These are phyloP conservation scores for Aureobasidium uvarum DNA, from an alignment of 2,329 filamentous ascomycete genomes.

Conservation along the genomic window DNA sequence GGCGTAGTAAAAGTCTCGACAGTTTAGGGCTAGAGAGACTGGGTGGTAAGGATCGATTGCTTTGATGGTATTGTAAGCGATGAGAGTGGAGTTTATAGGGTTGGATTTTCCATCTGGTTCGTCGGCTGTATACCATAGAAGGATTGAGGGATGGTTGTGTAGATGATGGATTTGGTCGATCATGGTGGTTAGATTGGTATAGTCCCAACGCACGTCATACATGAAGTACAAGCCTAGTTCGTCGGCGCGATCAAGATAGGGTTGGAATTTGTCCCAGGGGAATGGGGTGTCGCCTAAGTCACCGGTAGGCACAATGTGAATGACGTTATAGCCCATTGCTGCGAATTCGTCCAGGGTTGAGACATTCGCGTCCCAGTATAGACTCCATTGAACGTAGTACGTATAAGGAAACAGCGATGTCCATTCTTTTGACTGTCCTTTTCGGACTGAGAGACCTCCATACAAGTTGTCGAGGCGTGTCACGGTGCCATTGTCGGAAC, in stretches of 20 bases:
- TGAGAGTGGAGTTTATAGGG: slow-evolving; percentile 49
- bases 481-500: slow-evolving; percentile 43
- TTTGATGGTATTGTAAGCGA: slow-evolving; percentile 48
- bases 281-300: slow-evolving; percentile 38
- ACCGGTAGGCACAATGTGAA: slow-evolving; percentile 41
- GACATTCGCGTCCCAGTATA: slow-evolving; percentile 35
- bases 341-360: slow-evolving; percentile 42
- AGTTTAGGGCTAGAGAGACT: slow-evolving; percentile 59
- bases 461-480: slow-evolving; percentile 48
- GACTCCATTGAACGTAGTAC: slow-evolving; percentile 45
- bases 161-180: slow-evolving; percentile 39
- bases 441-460: slow-evolving; percentile 45
- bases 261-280: slow-evolving; percentile 41
- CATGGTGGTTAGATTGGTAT: slow-evolving; percentile 41
- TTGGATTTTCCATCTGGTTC: slow-evolving; percentile 58
- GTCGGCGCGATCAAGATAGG: slow-evolving; percentile 46
- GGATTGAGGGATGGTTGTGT: slow-evolving; percentile 38
- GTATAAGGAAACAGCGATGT: slow-evolving; percentile 47
- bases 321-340: slow-evolving; percentile 47
- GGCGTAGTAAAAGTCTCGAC: slow-evolving; percentile 59
- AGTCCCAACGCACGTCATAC: slow-evolving; percentile 47
- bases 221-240: slow-evolving; percentile 48
- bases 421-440: slow-evolving; percentile 36
- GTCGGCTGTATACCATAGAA: slow-evolving; percentile 52
- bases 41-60: slow-evolving; percentile 60